These are phyloP conservation scores for Penicillium rolfsii DNA, from an alignment of 2,329 filamentous ascomycete species.

Conservation along the genomic window DNA sequence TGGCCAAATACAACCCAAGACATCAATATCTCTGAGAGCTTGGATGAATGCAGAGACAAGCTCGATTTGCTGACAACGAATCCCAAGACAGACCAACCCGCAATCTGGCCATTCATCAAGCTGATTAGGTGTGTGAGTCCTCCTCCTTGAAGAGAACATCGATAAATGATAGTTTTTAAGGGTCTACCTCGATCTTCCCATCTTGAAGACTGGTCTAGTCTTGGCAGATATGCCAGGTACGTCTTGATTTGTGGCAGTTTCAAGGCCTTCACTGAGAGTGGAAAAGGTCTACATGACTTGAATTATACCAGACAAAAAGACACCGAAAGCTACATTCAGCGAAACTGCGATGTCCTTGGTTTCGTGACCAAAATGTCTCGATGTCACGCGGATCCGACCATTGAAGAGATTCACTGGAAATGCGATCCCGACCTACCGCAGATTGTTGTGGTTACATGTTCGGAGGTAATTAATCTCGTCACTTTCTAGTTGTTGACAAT, in stretches of 20 bases:
- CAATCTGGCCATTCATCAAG: conserved; percentile 31
- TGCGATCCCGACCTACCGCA: conserved; percentile 6
- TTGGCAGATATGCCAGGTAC: conserved; percentile 26
- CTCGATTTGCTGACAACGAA: conserved; percentile 24
- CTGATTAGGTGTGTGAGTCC: conserved; percentile 21
- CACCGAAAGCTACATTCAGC: conserved; percentile 27
- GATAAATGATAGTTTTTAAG: conserved; percentile 7
- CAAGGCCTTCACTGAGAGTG: too few relatives aligned
- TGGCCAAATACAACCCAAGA: not conserved
- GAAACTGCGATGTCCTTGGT: conserved; percentile 29
- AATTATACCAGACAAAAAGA: conserved; percentile 27
- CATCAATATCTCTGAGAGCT: conserved; percentile 5
- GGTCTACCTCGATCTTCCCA: conserved; percentile 25
- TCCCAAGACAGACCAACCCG: not conserved
- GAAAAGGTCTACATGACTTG: conserved; percentile 20
- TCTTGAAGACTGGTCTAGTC: conserved; percentile 27
- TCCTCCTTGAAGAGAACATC: too few relatives aligned
- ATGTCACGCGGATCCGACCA: conserved; percentile 23
- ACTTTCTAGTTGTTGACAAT: too few relatives aligned
- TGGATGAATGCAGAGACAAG: conserved; percentile 13
- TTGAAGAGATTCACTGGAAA: conserved; percentile 18
- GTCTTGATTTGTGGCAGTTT: too few relatives aligned
- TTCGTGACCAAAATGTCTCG: conserved; percentile 26
- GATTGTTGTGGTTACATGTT: conserved; percentile 28
- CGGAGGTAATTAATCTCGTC: conserved; percentile 16